A percentile compares a stretch with the other conserved stretches of the same genome.
These are phyloP conservation scores for Aspergillus neoniger DNA, from an alignment of 2,329 filamentous ascomycete species.

Conservation along the genomic window DNA sequence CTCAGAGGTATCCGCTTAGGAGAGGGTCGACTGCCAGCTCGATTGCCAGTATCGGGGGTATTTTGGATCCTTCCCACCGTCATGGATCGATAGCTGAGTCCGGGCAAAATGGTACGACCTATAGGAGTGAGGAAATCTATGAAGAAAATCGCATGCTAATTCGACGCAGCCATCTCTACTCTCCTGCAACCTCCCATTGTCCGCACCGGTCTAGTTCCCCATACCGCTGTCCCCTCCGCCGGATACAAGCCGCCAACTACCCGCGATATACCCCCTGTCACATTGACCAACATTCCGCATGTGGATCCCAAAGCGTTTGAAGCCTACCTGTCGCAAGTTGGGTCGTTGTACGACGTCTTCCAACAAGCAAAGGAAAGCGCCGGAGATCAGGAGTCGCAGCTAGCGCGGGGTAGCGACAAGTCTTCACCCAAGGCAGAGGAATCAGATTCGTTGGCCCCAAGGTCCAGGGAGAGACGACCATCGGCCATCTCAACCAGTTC, in stretches of 20 bases:
- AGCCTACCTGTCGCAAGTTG: constrained; percentile 81
- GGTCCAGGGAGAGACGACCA: constrained; percentile 44
- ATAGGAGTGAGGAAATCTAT: not conserved
- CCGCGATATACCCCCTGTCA: constrained; percentile 89
- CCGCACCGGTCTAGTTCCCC: constrained; percentile 79
- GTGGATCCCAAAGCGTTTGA: constrained; percentile 79
- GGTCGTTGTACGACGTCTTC: constrained; percentile 83
- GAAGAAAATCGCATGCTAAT: constrained; percentile 14
- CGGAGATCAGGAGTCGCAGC: constrained; percentile 59
- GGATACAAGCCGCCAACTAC: constrained; percentile 80
- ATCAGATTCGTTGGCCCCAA: constrained; percentile 51
- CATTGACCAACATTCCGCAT: constrained; percentile 82
- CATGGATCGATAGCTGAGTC: constrained; percentile 68
- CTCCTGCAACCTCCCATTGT: constrained; percentile 89
- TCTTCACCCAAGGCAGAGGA: constrained; percentile 50
- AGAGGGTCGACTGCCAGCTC: constrained; percentile 86
- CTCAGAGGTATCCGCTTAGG: constrained; percentile 49
- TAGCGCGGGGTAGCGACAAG: constrained; percentile 49
- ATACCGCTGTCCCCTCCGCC: constrained; percentile 68
- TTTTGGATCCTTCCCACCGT: constrained; percentile 67
- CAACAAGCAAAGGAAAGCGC: constrained; percentile 78
- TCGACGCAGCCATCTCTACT: constrained; percentile 75
- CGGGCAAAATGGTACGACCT: constrained; percentile 72
- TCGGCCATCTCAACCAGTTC: constrained; percentile 47
- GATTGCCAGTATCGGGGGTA: constrained; percentile 81